phyloP scores from a whole-genome alignment of 257 asterid species.

The Scutellaria minor region DNA sequence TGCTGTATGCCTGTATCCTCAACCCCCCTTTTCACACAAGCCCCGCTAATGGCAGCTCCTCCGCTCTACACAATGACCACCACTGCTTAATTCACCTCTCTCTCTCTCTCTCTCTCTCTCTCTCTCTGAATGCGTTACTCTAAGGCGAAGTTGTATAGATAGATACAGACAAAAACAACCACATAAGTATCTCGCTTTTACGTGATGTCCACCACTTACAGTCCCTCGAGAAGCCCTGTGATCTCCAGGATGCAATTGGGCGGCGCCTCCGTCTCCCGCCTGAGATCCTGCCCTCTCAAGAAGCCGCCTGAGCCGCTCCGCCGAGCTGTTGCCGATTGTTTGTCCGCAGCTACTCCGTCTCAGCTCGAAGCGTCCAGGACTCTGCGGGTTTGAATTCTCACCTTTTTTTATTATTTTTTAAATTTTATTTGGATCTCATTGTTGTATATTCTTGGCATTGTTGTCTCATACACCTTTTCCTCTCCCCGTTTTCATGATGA shows the following conservation, averaged over 20 bases:
- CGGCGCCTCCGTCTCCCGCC: conserved; percentile 64
- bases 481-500: background rate
- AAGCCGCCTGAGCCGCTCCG: conserved; percentile 99
- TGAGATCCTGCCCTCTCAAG: conserved; percentile 86
- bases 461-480: conserved; percentile 31
- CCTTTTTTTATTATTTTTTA: conserved; percentile 31
- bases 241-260: conserved; percentile 81
- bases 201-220: conserved; percentile 70
- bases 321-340: conserved; percentile 93
- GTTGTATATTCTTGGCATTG: conserved; percentile 20
- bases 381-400: conserved; percentile 68
- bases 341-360: conserved; percentile 80
- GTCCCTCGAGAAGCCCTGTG: conserved; percentile 79
- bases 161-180: conserved; percentile 8
- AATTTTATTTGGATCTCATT: conserved; percentile 6
- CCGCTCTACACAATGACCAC: conserved; percentile 30
- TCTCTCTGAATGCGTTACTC: conserved; percentile 34
- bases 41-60: conserved; percentile 25
- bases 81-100: conserved; percentile 23
- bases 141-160: conserved; percentile 2
- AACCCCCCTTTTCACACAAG: conserved; percentile 27
- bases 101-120: conserved; percentile 33
- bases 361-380: conserved; percentile 89
- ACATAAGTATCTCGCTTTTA: conserved; percentile 23
- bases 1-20: conserved; percentile 36